phyloP scores from a whole-genome alignment of 345 rosid species.

The Trapa incisa region DNA sequence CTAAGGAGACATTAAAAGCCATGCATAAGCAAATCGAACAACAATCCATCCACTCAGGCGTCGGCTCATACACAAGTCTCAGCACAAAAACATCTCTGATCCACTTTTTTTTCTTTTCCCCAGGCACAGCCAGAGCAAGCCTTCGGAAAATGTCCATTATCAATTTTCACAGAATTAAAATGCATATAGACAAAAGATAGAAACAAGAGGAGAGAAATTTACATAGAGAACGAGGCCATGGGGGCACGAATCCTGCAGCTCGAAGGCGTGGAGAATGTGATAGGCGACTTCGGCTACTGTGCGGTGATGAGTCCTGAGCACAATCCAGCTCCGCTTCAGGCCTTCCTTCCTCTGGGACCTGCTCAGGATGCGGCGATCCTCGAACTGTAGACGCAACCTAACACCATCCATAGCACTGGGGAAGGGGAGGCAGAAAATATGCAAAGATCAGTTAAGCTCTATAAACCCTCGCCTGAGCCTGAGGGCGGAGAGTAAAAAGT shows the following conservation, averaged over 20 bases:
- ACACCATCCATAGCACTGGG: not conserved
- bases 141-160: not conserved
- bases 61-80: too few relatives aligned
- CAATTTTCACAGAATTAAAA: not conserved
- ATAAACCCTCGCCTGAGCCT: too few relatives aligned
- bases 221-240: constrained; percentile 65
- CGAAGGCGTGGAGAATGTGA: constrained; percentile 38
- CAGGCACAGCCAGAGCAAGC: too few relatives aligned
- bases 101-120: too few relatives aligned
- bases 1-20: not conserved
- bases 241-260: constrained; percentile 53
- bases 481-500: too few relatives aligned
- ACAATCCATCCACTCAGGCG: not conserved
- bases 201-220: constrained; percentile 4
- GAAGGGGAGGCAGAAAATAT: too few relatives aligned
- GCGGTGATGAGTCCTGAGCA: constrained; percentile 51
- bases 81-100: not conserved
- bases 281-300: constrained; percentile 62
- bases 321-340: constrained; percentile 62
- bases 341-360: constrained; percentile 48
- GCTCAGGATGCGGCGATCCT: constrained; percentile 34
- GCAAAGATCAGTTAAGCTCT: too few relatives aligned
- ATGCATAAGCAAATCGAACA: not conserved
- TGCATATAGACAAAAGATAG: not conserved
- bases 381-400: constrained; percentile 61